Conservation (phyloP, 1,284 basidiomycete species). For the Leccinum variabile region DNA sequence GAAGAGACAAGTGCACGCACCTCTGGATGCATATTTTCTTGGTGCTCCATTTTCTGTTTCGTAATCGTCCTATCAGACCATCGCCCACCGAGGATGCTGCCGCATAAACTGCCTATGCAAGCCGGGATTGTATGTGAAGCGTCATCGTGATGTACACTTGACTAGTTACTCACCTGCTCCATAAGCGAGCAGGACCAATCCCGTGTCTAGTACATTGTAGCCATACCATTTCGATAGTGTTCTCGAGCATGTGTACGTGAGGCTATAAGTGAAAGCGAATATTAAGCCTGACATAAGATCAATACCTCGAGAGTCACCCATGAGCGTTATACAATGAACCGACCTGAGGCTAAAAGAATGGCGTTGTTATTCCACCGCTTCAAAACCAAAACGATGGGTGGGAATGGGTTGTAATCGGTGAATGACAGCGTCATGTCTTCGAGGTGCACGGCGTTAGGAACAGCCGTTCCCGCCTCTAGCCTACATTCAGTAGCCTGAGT, state of each 20-base stretch:
- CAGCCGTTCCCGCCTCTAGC: slow-evolving; percentile 13
- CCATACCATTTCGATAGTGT: slow-evolving; percentile 66
- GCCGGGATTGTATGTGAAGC: neutral
- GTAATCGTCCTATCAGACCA: slow-evolving; percentile 71
- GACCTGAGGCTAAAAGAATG: slow-evolving; percentile 53
- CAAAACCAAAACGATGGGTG: slow-evolving; percentile 60
- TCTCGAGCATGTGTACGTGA: slow-evolving; percentile 74
- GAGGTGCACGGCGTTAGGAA: slow-evolving; percentile 11
- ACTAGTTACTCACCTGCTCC: slow-evolving; percentile 54
- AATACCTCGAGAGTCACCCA: neutral
- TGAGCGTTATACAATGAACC: neutral
- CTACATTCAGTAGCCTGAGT: neutral
- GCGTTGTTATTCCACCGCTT: slow-evolving; percentile 65
- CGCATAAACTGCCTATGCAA: slow-evolving; percentile 59
- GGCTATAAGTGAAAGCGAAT: slow-evolving; percentile 70
- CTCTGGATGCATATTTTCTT: slow-evolving; percentile 64
- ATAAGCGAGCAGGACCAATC: slow-evolving; percentile 73
- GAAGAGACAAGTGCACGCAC: slow-evolving; percentile 36
- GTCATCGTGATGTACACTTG: neutral
- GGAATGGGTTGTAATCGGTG: slow-evolving; percentile 72
- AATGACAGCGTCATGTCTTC: slow-evolving; percentile 57
- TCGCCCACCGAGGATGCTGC: slow-evolving; percentile 76
- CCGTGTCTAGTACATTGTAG: slow-evolving; percentile 72
- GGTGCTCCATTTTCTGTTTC: slow-evolving; percentile 56
- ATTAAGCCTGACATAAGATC: slow-evolving; percentile 49